Conservation (phyloP, 805 yeast genomes). For the Alloascoidea africana region DNA sequence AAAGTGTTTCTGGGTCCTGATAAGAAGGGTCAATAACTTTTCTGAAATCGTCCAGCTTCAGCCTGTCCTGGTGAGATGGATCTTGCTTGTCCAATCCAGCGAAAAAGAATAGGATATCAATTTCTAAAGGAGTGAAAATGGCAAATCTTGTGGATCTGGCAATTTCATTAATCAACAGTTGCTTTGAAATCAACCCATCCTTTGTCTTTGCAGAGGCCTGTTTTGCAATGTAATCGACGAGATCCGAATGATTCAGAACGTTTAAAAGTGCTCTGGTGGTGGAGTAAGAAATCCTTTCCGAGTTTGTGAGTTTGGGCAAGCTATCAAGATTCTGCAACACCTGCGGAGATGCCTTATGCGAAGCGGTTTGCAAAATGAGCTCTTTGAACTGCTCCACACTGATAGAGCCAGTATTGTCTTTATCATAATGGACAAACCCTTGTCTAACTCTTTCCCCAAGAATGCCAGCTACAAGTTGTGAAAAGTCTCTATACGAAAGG, state of each 20-base stretch:
- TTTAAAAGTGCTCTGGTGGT: slow-evolving; percentile 27
- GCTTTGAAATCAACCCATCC: slow-evolving; percentile 21
- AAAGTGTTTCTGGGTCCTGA: slow-evolving; percentile 19
- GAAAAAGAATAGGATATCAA: slow-evolving; percentile 27
- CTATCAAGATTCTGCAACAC: slow-evolving; percentile 21
- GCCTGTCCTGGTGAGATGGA: slow-evolving; percentile 14
- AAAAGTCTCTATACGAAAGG: slow-evolving; percentile 24
- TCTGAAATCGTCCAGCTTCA: slow-evolving; percentile 20
- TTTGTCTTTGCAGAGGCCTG: slow-evolving; percentile 16
- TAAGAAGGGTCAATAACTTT: slow-evolving; percentile 27
- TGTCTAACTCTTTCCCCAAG: slow-evolving; percentile 30
- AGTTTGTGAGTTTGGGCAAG: slow-evolving; percentile 15
- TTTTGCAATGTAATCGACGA: slow-evolving; percentile 21
- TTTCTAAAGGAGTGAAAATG: slow-evolving; percentile 25
- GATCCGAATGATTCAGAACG: slow-evolving; percentile 23
- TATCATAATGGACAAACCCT: slow-evolving; percentile 23
- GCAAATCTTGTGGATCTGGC: slow-evolving; percentile 22
- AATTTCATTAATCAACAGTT: slow-evolving; percentile 22
- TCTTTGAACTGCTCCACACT: slow-evolving; percentile 23
- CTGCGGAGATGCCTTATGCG: slow-evolving; percentile 25
- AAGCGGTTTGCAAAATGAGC: slow-evolving; percentile 20
- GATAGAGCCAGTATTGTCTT: slow-evolving; percentile 20
- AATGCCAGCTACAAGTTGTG: slow-evolving; percentile 28
- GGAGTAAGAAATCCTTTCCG: slow-evolving; percentile 22
- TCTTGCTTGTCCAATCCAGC: slow-evolving; percentile 13